Conservation (phyloP, 208 protist genomes). For the Trypanosomatidae sp. region DNA sequence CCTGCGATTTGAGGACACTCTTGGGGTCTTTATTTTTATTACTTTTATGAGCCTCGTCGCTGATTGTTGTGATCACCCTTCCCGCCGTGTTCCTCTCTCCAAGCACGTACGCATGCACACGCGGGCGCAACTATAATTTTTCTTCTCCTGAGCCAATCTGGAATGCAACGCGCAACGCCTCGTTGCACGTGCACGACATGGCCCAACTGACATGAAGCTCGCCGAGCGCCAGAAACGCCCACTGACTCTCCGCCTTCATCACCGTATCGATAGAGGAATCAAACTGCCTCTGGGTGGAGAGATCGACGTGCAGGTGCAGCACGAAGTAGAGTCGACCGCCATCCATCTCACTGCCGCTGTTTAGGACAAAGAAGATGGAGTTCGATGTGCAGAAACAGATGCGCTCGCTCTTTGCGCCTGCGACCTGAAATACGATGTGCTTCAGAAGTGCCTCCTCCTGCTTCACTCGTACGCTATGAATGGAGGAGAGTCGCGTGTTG, state of each 20-base stretch:
- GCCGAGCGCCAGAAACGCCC: constrained; percentile 52
- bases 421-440: constrained; percentile 61
- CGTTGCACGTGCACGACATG: constrained; percentile 60
- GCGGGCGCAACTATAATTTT: background rate
- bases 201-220: constrained; percentile 55
- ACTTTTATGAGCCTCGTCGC: background rate
- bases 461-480: constrained; percentile 15
- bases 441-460: constrained; percentile 50
- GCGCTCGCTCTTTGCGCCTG: constrained; percentile 26
- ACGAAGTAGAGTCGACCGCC: constrained; percentile 74
- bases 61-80: background rate
- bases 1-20: background rate
- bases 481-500: constrained; percentile 33
- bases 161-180: constrained; percentile 47
- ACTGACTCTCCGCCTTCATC: constrained; percentile 27
- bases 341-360: constrained; percentile 59
- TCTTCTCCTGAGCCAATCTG: constrained; percentile 10
- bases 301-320: constrained; percentile 42
- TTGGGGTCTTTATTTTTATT: background rate
- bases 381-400: constrained; percentile 40
- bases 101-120: background rate
- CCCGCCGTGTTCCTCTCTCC: background rate
- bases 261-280: constrained; percentile 7
- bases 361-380: constrained; percentile 57
- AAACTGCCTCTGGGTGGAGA: constrained; percentile 2